phyloP scores from a whole-genome alignment of 2,329 filamentous ascomycete genomes.

The Pestalotiopsis fici region DNA sequence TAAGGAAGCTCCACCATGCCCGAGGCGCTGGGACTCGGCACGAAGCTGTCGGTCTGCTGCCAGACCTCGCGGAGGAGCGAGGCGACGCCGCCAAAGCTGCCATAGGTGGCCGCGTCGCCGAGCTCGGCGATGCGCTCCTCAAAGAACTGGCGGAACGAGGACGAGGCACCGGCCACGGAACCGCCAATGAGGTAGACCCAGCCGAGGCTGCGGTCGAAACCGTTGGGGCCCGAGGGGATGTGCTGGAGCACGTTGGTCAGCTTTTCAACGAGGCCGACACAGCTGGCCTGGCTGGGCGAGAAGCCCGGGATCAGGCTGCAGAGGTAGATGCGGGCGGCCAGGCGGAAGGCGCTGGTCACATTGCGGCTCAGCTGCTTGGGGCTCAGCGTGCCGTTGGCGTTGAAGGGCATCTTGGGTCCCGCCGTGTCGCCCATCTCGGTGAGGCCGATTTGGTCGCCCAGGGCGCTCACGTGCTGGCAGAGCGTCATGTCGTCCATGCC shows the following conservation, averaged over 20 bases:
- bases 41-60: conserved; percentile 68
- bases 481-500: conserved; percentile 85
- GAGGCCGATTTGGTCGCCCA: conserved; percentile 82
- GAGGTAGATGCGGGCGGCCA: conserved; percentile 94
- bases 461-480: conserved; percentile 85
- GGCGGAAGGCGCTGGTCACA: conserved; percentile 87
- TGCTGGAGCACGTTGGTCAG: conserved; percentile 75
- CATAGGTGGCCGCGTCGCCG: conserved; percentile 75
- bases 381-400: conserved; percentile 72
- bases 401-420: conserved; percentile 60
- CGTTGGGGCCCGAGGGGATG: conserved; percentile 78
- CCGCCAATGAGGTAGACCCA: conserved; percentile 94
- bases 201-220: conserved; percentile 86
- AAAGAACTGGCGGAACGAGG: conserved; percentile 77
- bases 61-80: conserved; percentile 82
- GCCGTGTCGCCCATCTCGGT: conserved; percentile 67
- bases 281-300: conserved; percentile 72
- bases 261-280: conserved; percentile 74
- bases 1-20: conserved; percentile 53
- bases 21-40: conserved; percentile 34
- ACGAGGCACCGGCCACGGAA: conserved; percentile 71
- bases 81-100: conserved; percentile 83
- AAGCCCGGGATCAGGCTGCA: conserved; percentile 92
- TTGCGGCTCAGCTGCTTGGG: conserved; percentile 84
- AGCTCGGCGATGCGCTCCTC: conserved; percentile 73